These are phyloP conservation scores for Globisporangium nagaii DNA, from an alignment of 352 stramenopile species.

Conservation along the genomic window DNA sequence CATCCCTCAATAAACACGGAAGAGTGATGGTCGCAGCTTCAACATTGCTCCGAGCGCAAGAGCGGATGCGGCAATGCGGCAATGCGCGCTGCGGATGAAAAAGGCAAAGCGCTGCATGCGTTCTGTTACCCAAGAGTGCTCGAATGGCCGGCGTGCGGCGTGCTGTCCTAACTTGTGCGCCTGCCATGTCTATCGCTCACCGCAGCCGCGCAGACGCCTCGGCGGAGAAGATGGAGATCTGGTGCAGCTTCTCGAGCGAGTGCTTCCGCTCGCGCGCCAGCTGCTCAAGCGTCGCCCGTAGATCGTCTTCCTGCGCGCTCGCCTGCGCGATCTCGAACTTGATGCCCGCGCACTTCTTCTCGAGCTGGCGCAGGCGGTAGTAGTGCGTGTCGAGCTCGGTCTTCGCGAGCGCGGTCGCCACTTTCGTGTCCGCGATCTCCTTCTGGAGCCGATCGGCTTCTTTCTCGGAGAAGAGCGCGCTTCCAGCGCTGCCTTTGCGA, in stretches of 20 bases:
- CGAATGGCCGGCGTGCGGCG: too few relatives aligned
- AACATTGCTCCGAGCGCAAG: too few relatives aligned
- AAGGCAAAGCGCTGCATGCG: too few relatives aligned
- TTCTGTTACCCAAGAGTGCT: too few relatives aligned
- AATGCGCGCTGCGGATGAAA: too few relatives aligned
- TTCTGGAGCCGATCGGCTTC: slow-evolving; percentile 59
- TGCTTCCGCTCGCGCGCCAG: slow-evolving; percentile 32
- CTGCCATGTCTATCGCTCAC: not conserved
- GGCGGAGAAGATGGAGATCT: slow-evolving; percentile 51
- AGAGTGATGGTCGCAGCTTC: not conserved
- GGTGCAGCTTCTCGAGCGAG: slow-evolving; percentile 48
- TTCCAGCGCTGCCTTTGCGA: slow-evolving; percentile 11
- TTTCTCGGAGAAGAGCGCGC: slow-evolving; percentile 28
- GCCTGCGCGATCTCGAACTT: slow-evolving; percentile 66
- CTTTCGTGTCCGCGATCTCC: slow-evolving; percentile 62
- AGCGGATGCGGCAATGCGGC: too few relatives aligned
- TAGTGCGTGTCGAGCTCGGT: slow-evolving; percentile 56
- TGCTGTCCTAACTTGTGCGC: not conserved
- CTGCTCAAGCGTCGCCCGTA: slow-evolving; percentile 50
- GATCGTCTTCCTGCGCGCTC: slow-evolving; percentile 55
- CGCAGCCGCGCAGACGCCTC: slow-evolving; percentile 6
- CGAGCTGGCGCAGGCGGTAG: slow-evolving; percentile 47
- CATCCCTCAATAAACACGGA: not conserved
- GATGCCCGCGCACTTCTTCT: slow-evolving; percentile 49
- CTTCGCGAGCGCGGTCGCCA: slow-evolving; percentile 48